phyloP scores from a whole-genome alignment of 2,329 filamentous ascomycete species.

The Chalara sp. region DNA sequence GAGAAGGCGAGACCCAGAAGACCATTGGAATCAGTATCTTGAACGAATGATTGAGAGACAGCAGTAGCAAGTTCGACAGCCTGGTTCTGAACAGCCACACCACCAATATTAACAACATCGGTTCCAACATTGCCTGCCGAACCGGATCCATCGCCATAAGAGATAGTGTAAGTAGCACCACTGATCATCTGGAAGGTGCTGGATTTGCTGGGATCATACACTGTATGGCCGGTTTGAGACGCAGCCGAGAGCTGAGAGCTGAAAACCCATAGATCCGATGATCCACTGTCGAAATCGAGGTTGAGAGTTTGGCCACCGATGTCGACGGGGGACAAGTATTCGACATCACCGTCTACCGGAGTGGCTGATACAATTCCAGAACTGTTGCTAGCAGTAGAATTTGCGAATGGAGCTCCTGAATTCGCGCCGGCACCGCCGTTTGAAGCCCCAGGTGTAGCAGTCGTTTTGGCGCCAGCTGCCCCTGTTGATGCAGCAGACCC shows the following conservation, averaged over 20 bases:
- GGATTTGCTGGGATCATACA: constrained; percentile 25
- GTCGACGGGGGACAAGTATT: constrained; percentile 21
- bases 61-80: constrained; percentile 28
- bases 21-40: constrained; percentile 41
- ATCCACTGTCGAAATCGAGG: constrained; percentile 29
- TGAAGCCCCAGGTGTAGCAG: not conserved
- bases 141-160: constrained; percentile 33
- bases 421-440: constrained; percentile 5
- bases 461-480: constrained; percentile 1
- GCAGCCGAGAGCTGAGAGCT: constrained; percentile 24
- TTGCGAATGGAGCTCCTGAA: constrained; percentile 6
- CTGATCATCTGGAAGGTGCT: constrained; percentile 20
- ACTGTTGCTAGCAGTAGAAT: constrained; percentile 18
- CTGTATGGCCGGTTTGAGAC: constrained; percentile 23
- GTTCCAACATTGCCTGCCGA: constrained; percentile 29
- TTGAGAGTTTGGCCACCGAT: constrained; percentile 27
- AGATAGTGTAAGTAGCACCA: constrained; percentile 27
- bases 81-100: constrained; percentile 26
- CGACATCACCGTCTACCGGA: constrained; percentile 40
- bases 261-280: constrained; percentile 31
- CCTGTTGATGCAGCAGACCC: not conserved
- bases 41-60: constrained; percentile 27
- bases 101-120: constrained; percentile 29
- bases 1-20: constrained; percentile 53
- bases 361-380: constrained; percentile 56